phyloP scores from a whole-genome alignment of 2,329 filamentous ascomycete species.

The Penicillium sp. region DNA sequence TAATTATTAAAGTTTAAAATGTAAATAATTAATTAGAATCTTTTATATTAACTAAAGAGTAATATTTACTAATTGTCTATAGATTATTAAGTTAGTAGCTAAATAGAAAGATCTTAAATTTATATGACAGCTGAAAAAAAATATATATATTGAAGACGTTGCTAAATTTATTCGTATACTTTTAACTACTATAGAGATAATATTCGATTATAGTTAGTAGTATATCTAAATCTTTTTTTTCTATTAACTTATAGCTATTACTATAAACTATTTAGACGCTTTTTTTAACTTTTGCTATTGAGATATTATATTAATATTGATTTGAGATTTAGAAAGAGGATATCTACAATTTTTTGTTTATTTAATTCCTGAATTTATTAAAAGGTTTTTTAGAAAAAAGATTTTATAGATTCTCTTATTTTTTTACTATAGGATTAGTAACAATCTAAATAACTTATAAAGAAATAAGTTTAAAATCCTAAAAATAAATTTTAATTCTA shows the following conservation, averaged over 20 bases:
- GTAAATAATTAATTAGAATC: constrained; percentile 10
- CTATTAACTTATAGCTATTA: constrained; percentile 33
- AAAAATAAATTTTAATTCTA: constrained; percentile 3
- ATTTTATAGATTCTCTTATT: constrained; percentile 18
- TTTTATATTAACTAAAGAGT: constrained; percentile 1
- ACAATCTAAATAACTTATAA: background rate
- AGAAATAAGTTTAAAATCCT: background rate
- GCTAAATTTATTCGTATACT: constrained; percentile 31
- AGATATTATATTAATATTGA: constrained; percentile 29
- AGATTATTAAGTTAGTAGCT: constrained; percentile 31
- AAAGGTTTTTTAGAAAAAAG: constrained; percentile 28
- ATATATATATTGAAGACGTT: constrained; percentile 36
- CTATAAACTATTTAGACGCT: constrained; percentile 22
- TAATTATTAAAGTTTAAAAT: constrained; percentile 24
- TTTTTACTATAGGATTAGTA: background rate
- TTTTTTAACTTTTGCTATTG: constrained; percentile 28
- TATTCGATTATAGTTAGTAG: constrained; percentile 30
- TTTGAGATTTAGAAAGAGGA: constrained; percentile 26
- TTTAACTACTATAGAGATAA: constrained; percentile 33
- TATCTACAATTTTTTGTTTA: constrained; percentile 26
- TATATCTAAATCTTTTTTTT: constrained; percentile 27
- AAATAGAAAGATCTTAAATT: constrained; percentile 27
- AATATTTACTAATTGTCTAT: constrained; percentile 12
- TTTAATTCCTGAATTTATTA: constrained; percentile 27
- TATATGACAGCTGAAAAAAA: constrained; percentile 24